Percentiles rank a stretch among this genome's conserved stretches.
These are phyloP conservation scores for Dactylellina cionopaga DNA, from an alignment of 2,329 filamentous ascomycete species.

Conservation along the genomic window DNA sequence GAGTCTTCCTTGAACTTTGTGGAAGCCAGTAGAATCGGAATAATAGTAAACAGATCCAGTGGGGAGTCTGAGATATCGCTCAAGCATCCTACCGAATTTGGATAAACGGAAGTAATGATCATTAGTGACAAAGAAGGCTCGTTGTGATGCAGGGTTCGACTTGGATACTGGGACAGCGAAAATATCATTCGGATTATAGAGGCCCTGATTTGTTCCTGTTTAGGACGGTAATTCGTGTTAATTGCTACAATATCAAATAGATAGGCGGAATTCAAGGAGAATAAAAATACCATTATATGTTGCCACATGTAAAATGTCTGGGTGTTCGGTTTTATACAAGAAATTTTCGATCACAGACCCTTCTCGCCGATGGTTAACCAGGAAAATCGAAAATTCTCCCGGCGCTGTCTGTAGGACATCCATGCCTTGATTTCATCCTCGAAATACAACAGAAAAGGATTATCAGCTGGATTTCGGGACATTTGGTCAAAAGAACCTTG, in stretches of 20 bases:
- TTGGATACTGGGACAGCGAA: constrained; percentile 22
- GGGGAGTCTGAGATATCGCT: constrained; percentile 27
- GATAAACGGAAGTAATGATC: constrained; percentile 35
- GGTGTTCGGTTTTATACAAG: not conserved
- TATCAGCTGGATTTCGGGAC: not conserved
- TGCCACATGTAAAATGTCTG: not conserved
- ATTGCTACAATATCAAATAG: too few species aligned
- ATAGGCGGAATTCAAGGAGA: too few species aligned
- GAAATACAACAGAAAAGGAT: not conserved
- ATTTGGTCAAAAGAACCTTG: not conserved
- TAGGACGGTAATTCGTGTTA: too few species aligned
- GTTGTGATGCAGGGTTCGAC: not conserved
- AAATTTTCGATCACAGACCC: constrained; percentile 40
- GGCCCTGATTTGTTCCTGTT: constrained; percentile 12
- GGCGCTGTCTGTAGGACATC: constrained; percentile 14
- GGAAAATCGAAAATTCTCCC: constrained; percentile 25
- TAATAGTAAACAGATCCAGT: constrained; percentile 35
- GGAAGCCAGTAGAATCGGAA: constrained; percentile 24
- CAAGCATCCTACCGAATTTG: constrained; percentile 15
- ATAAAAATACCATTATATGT: constrained; percentile 32
- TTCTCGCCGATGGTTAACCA: constrained; percentile 35
- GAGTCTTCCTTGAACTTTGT: not conserved
- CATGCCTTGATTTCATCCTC: constrained; percentile 11
- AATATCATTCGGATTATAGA: constrained; percentile 42
- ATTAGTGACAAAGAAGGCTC: constrained; percentile 41